These are phyloP conservation scores for Sorghum bicolor DNA, from an alignment of 176 grass and related monocot species.

Conservation along the genomic window DNA sequence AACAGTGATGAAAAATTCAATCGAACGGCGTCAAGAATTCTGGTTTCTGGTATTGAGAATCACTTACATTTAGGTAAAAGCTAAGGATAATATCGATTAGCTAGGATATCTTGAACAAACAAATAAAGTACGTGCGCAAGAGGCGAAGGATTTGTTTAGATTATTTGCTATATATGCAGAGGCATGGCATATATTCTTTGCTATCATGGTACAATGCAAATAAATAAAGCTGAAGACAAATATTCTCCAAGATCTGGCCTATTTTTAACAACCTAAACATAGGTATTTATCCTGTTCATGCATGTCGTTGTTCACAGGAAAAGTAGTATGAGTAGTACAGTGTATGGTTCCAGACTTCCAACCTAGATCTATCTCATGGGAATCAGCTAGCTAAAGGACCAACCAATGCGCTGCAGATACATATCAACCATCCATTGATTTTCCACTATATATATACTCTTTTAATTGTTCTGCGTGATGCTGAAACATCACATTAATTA, in stretches of 20 bases:
- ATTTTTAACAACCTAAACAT: constrained; percentile 4
- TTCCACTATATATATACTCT: background rate
- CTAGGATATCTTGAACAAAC: background rate
- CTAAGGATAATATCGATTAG: background rate
- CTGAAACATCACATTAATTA: background rate
- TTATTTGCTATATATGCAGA: background rate
- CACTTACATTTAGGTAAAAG: background rate
- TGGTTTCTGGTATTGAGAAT: constrained; percentile 13
- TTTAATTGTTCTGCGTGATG: background rate
- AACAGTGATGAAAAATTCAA: no score
- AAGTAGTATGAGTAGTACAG: background rate
- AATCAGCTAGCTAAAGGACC: background rate
- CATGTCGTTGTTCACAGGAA: background rate
- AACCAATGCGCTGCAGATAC: background rate
- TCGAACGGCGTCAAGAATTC: no score
- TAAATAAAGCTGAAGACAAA: background rate
- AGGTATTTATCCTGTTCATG: constrained; percentile 17
- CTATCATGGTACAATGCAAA: constrained; percentile 19
- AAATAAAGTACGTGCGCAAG: background rate
- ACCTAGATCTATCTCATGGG: background rate
- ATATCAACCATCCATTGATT: background rate
- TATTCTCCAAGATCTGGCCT: constrained; percentile 5
- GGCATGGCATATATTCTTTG: constrained; percentile 7
- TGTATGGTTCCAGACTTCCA: background rate
- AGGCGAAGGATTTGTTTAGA: background rate